Base-by-base conservation (phyloP, 768 basidiomycete species). In the Auricularia auricula-judae region DNA sequence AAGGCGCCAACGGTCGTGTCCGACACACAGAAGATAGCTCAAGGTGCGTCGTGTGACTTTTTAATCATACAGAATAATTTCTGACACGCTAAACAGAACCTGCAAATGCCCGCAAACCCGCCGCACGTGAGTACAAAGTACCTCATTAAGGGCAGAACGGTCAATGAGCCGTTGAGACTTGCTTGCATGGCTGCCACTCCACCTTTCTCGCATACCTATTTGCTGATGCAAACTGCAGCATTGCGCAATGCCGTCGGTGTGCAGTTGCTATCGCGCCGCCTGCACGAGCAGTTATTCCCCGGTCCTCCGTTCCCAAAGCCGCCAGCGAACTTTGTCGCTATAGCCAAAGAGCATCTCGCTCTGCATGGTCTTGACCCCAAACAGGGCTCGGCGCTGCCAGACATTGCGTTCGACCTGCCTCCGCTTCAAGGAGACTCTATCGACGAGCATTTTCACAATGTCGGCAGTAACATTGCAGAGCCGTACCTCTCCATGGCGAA, bases 171-270 rank as follows among this genome's bases (percentile, higher is more conserved):
- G 39, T 42, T 42, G 39, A 8, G 39, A 42, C 39, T 29, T 42
- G 12, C 39, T 42, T 8, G 8, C 39, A 42, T 8, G 39, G 39
- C 39, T 42, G 39, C 21, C 47, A 51, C 11, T 18, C 47, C 21
- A 51, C 8, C 39, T 51, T 44, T 44, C 11, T 11, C 43, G 10
- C 18, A 51, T 16, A 18, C 29, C 29, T 29, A 29, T 29, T 29
- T 29, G 29, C 29, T 51, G 21, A 51, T 51, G 5, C 14, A 29
- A 29, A 29, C 29, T 29, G 29, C 59, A 86, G 86, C 80, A 66
- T 84, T 86, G 72, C 82, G 92, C 63, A 98, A 97, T 71, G 84
- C 88, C 66, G 80, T 93, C 51, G 95, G 95, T n/a, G 94, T 98
- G 5, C 95, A 98, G 72, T 84, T 97, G 64, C 84, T 98, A 63